These are phyloP conservation scores for Mycosphaerella arachidis DNA, from an alignment of 2,329 filamentous ascomycete genomes.

Conservation along the genomic window DNA sequence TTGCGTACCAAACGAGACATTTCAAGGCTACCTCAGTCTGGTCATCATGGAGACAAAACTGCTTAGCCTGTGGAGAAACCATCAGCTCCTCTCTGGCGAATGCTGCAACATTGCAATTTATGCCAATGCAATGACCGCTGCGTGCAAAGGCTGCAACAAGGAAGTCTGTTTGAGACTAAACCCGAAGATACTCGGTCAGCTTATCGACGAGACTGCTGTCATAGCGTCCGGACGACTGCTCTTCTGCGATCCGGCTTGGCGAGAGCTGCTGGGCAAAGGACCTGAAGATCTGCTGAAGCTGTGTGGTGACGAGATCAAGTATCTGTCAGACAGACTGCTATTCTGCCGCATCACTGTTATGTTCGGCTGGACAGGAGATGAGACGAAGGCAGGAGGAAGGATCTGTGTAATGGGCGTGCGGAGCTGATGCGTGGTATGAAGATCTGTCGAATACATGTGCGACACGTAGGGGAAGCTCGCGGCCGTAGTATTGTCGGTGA, in stretches of 20 bases:
- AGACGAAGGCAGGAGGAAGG: constrained; percentile 29
- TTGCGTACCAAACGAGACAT: constrained; percentile 33
- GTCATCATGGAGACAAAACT: constrained; percentile 42
- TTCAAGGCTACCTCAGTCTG: constrained; percentile 44
- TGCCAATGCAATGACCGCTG: constrained; percentile 42
- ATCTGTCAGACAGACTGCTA: constrained; percentile 49
- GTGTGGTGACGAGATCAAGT: constrained; percentile 39
- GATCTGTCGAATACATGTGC: neutral
- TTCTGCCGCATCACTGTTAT: constrained; percentile 52
- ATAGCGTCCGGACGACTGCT: constrained; percentile 50
- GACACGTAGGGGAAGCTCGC: too few relatives aligned
- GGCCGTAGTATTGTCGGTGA: too few relatives aligned
- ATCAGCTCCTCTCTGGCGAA: constrained; percentile 44
- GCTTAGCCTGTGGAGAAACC: constrained; percentile 37
- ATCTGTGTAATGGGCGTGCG: constrained; percentile 41
- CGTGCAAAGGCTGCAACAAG: constrained; percentile 41
- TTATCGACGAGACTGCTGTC: constrained; percentile 54
- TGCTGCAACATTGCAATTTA: constrained; percentile 54
- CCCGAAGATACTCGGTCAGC: constrained; percentile 40
- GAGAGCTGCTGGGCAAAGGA: constrained; percentile 44
- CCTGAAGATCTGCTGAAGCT: constrained; percentile 42
- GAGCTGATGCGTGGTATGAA: constrained; percentile 28
- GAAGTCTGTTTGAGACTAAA: constrained; percentile 38
- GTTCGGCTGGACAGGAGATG: constrained; percentile 49
- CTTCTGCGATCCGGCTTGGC: constrained; percentile 52